A percentile compares a stretch with the other conserved stretches of the same genome.
Evolutionary conservation across 352 stramenopile genomes (phyloP).

Genomic region (Phytopythium boreale): DNA sequence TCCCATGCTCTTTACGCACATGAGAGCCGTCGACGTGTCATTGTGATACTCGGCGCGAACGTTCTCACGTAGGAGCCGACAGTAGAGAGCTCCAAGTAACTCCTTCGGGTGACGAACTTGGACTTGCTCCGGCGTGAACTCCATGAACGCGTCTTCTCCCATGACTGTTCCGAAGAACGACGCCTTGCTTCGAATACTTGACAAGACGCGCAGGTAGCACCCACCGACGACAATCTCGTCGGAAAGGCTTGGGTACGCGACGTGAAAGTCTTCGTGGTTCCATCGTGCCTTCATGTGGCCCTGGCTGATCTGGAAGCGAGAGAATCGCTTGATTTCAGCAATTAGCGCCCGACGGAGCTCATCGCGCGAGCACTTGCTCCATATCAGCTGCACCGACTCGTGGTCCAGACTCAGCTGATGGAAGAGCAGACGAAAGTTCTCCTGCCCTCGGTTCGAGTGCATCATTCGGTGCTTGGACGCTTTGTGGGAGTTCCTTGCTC

Average conservation of each 20-base stretch:
- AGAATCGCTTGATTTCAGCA: constrained; percentile 81
- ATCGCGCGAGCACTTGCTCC: constrained; percentile 87
- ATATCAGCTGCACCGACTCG: constrained; percentile 91
- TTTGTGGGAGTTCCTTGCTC: constrained; percentile 7
- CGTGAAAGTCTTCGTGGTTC: constrained; percentile 96
- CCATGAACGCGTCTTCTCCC: constrained; percentile 53
- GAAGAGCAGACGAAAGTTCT: constrained; percentile 96
- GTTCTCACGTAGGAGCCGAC: constrained; percentile 73
- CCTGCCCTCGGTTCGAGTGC: constrained; percentile 30
- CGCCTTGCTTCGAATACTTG: constrained; percentile 40
- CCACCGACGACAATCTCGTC: constrained; percentile 87
- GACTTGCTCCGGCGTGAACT: constrained; percentile 52
- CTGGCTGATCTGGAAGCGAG: constrained; percentile 63
- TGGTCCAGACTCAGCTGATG: constrained; percentile 92
- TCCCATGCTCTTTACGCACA: constrained; percentile 59
- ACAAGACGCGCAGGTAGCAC: constrained; percentile 85
- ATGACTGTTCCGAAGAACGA: constrained; percentile 39
- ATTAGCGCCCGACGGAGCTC: constrained; percentile 88
- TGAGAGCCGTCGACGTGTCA: constrained; percentile 56
- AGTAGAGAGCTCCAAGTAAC: constrained; percentile 62
- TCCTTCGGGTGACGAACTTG: constrained; percentile 42
- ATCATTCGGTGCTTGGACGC: constrained; percentile 18
- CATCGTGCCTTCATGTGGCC: constrained; percentile 82
- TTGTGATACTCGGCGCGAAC: constrained; percentile 64
- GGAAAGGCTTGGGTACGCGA: constrained; percentile 88